Percentiles rank a stretch among this genome's conserved stretches.
These are phyloP conservation scores for Trichoderma koningii DNA, from an alignment of 2,329 filamentous ascomycete genomes.

Conservation along the genomic window DNA sequence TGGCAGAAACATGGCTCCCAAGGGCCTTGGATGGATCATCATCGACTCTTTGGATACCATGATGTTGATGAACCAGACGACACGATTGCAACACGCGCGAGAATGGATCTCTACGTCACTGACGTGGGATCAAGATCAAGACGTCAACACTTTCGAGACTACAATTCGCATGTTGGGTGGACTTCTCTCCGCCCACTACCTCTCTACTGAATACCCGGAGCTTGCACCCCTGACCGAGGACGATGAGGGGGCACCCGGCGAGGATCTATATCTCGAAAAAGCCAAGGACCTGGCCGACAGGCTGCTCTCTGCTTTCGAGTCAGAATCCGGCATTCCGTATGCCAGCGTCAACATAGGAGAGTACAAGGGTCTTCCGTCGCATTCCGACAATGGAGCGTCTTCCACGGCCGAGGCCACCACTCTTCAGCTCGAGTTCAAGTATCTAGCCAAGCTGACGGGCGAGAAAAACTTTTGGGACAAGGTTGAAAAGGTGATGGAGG, in stretches of 20 bases:
- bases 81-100: conserved; percentile 77
- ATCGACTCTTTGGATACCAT: conserved; percentile 93
- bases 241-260: conserved; percentile 70
- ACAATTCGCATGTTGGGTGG: conserved; percentile 97
- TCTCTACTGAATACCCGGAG: conserved; percentile 81
- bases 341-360: conserved; percentile 87
- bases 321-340: conserved; percentile 81
- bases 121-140: conserved; percentile 87
- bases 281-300: conserved; percentile 90
- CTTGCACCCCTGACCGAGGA: conserved; percentile 74
- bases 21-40: conserved; percentile 97
- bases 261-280: conserved; percentile 95
- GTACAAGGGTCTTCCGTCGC: conserved; percentile 74
- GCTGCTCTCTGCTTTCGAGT: conserved; percentile 84
- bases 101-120: conserved; percentile 84
- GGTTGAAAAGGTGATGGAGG: conserved; percentile 87
- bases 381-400: conserved; percentile 82
- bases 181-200: conserved; percentile 87
- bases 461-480: conserved; percentile 91
- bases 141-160: conserved; percentile 97
- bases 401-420: conserved; percentile 93
- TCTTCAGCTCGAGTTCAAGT: conserved; percentile 95
- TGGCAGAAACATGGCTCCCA: conserved; percentile 79
- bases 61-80: conserved; percentile 97
- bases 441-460: conserved; percentile 89